Percentiles rank a stretch among this genome's conserved stretches.
These are phyloP conservation scores for Plasmodium gaboni DNA, from an alignment of 169 alveolate genomes.

Conservation along the genomic window DNA sequence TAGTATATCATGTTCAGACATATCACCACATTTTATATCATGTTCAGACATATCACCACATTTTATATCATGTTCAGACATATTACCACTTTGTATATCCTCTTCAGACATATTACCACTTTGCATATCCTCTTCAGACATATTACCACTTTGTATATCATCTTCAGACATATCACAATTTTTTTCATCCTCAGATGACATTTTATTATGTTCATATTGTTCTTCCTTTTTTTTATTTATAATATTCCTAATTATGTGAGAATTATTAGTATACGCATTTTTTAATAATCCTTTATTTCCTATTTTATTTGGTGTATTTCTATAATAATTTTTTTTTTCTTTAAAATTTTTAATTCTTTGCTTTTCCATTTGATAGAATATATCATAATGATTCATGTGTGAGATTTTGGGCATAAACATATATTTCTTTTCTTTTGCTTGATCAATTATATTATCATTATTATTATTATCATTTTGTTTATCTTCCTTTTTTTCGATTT, in stretches of 20 bases:
- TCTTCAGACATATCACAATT: background rate
- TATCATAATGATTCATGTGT: conserved; percentile 14
- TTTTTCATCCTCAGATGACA: background rate
- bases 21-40: background rate
- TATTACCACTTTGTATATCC: background rate
- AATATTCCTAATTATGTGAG: conserved; percentile 30
- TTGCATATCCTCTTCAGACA: background rate
- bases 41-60: background rate
- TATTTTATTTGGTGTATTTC: conserved; percentile 5
- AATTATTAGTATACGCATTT: conserved; percentile 35
- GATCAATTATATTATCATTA: background rate
- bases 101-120: background rate
- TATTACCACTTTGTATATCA: background rate
- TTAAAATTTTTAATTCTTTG: conserved; percentile 27
- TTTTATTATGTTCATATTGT: background rate
- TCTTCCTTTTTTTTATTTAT: conserved; percentile 30
- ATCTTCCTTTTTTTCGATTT: background rate
- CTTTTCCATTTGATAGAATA: conserved; percentile 57
- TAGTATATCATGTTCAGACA: background rate
- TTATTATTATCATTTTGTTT: background rate
- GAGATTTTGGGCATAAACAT: background rate
- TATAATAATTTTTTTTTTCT: conserved; percentile 12
- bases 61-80: background rate
- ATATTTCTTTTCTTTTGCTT: background rate
- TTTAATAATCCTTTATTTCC: conserved; percentile 28